Evolutionary conservation across 768 basidiomycete genomes (phyloP), one percentile per base, ranked within the genome.

Genomic region (Leccinum longicurvipes): DNA sequence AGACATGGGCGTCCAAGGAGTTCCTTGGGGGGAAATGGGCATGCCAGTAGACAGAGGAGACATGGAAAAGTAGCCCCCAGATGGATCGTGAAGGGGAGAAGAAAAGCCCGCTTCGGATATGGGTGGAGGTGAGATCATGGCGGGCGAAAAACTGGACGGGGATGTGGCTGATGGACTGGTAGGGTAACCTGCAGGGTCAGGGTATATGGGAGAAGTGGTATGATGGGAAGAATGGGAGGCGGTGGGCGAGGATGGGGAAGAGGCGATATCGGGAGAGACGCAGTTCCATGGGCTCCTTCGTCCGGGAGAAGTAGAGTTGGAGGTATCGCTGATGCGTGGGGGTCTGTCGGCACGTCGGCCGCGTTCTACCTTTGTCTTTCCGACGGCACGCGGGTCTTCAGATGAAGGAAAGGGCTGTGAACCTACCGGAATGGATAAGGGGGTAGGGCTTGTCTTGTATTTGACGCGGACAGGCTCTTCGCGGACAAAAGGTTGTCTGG

Each of bases 401-500:
- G 49, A 19, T 5, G 39, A 36, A 24, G 62, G 25, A 7, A 59
- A 57, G 55, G 54, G 59, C 51, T 60, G 54, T 6, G 54, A 58
- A 53, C 63, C 63, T 54, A 63, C 60, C 42, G 70, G 64, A 28
- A 71, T 69, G 27, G 74, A 65, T 59, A 72, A 56, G 39, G 66
- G 64, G 8, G 69, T 68, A 10, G 74, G 69, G 4, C 70, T 58
- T 27, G 63, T 70, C 53, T 69, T 67, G 50, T 73, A 69, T 51
- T 68, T 69, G 9, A 68, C 58, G 45, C 71, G 72, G 41, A 77
- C 72, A 10, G 76, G 74, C 47, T 80, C 82, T 34, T 83, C 81
- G 41, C 76, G 73, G 62, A 84, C 74, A 63, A 85, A 85, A 0
- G 84, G 82, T 36, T 73, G 67, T 25, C 79, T 74, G 17, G 72